Evolutionary conservation across 2,329 filamentous ascomycete genomes (phyloP).

Genomic region (Xylariaceae sp.): DNA sequence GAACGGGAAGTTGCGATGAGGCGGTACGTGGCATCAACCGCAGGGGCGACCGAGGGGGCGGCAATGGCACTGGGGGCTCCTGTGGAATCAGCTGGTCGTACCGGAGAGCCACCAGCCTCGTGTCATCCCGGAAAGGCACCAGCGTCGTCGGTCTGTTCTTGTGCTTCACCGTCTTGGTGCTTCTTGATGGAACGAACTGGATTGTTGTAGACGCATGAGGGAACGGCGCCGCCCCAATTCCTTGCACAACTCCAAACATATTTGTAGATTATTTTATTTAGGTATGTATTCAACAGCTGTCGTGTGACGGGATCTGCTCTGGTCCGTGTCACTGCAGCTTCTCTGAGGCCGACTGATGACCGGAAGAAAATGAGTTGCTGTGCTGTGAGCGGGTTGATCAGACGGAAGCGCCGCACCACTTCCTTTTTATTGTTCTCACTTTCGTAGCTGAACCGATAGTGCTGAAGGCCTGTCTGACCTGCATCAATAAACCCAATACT

Average conservation of each 20-base stretch:
- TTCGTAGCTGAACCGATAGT: conserved; percentile 6
- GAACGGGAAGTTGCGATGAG: too few relatives aligned
- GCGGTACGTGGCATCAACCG: conserved; percentile 26
- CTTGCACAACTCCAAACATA: conserved; percentile 16
- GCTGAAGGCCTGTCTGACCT: conserved; percentile 16
- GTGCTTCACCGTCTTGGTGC: conserved; percentile 37
- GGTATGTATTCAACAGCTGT: too few relatives aligned
- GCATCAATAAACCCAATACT: conserved; percentile 14
- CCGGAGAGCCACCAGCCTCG: conserved; percentile 50
- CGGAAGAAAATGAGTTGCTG: too few relatives aligned
- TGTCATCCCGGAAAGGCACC: conserved; percentile 45
- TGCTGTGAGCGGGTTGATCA: too few relatives aligned
- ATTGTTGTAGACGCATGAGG: conserved; percentile 24
- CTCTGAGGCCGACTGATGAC: too few relatives aligned
- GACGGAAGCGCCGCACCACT: too few relatives aligned
- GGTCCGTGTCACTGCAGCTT: too few relatives aligned
- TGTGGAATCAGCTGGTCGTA: conserved; percentile 59
- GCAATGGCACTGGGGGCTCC: conserved; percentile 53
- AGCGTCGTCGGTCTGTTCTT: conserved; percentile 35
- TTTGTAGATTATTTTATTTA: conserved; percentile 1
- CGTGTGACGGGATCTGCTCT: too few relatives aligned
- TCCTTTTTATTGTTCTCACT: conserved; percentile 8
- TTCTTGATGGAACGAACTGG: conserved; percentile 24
- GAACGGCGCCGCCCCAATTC: conserved; percentile 11
- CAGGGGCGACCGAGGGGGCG: conserved; percentile 40